These are phyloP conservation scores for Ophiocordyceps camponoti-floridani DNA, from an alignment of 2,329 filamentous ascomycete genomes.

Conservation along the genomic window DNA sequence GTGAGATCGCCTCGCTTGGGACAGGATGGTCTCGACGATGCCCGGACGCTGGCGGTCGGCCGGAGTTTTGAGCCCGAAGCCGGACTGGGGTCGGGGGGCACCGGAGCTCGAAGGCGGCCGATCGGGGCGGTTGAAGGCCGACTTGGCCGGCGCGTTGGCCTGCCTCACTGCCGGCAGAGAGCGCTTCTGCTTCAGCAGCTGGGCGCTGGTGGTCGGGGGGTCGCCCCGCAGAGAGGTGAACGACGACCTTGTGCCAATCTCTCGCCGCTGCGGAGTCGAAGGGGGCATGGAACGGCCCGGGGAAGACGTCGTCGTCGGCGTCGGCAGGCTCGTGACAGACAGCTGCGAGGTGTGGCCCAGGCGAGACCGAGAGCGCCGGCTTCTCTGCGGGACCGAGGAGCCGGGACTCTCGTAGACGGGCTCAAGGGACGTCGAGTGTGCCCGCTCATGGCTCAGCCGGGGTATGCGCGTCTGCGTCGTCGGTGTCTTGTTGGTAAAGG, in stretches of 20 bases:
- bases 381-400: constrained; percentile 42
- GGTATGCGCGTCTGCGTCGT: constrained; percentile 54
- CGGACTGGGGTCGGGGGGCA: constrained; percentile 27
- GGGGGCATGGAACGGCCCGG: constrained; percentile 34
- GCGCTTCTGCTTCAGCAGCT: constrained; percentile 46
- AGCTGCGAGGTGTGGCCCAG: constrained; percentile 52
- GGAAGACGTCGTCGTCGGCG: constrained; percentile 41
- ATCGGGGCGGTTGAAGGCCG: constrained; percentile 28
- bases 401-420: constrained; percentile 83
- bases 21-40: constrained; percentile 28
- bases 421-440: constrained; percentile 58
- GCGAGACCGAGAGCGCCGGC: constrained; percentile 47
- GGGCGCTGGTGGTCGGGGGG: constrained; percentile 46
- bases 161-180: constrained; percentile 43
- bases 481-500: constrained; percentile 68
- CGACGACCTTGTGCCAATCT: constrained; percentile 37
- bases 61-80: constrained; percentile 51
- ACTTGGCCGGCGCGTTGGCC: constrained; percentile 31
- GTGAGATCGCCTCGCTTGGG: constrained; percentile 39
- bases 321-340: constrained; percentile 45
- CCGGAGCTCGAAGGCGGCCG: constrained; percentile 43
- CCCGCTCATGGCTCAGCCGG: constrained; percentile 54
- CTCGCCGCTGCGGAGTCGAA: constrained; percentile 41
- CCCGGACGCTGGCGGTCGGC: constrained; percentile 39
- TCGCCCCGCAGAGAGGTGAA: constrained; percentile 36